phyloP scores from a whole-genome alignment of 352 stramenopile genomes.

The Globisporangium solare region DNA sequence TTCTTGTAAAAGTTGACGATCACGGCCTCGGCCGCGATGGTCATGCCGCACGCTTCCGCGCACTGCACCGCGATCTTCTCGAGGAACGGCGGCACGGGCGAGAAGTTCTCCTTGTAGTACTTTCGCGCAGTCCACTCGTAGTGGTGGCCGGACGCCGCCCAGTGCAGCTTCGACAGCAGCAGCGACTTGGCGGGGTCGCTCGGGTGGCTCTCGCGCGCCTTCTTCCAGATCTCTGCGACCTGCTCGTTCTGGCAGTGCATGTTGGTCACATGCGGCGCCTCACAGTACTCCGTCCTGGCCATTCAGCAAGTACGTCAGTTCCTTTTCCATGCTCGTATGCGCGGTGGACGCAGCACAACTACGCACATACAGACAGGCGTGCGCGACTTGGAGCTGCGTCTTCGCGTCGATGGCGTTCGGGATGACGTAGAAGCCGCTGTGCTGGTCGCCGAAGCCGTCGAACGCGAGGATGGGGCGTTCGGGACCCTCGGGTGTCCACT shows the following conservation, averaged over 20 bases:
- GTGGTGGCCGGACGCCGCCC: slow-evolving; percentile 67
- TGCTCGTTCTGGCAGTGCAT: slow-evolving; percentile 64
- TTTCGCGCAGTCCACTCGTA: slow-evolving; percentile 80
- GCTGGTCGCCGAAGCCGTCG: slow-evolving; percentile 31
- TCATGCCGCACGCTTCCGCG: slow-evolving; percentile 50
- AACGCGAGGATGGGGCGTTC: slow-evolving; percentile 47
- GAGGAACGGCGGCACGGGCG: slow-evolving; percentile 41
- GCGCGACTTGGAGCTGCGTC: slow-evolving; percentile 51
- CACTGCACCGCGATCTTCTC: slow-evolving; percentile 32
- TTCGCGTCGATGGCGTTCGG: slow-evolving; percentile 41
- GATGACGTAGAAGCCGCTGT: slow-evolving; percentile 68
- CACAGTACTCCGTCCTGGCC: slow-evolving; percentile 59
- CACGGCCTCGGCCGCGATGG: slow-evolving; percentile 53
- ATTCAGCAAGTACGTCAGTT: too few species aligned
- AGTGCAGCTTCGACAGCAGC: slow-evolving; percentile 62
- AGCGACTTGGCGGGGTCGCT: slow-evolving; percentile 32
- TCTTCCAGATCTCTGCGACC: slow-evolving; percentile 44
- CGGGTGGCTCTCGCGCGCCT: slow-evolving; percentile 31
- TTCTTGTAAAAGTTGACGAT: slow-evolving; percentile 86
- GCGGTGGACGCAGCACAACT: slow-evolving; percentile 4
- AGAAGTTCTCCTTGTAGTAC: slow-evolving; percentile 57
- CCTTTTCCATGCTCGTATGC: background rate
- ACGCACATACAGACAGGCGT: slow-evolving; percentile 47
- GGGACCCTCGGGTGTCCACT: slow-evolving; percentile 14
- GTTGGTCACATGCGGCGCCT: slow-evolving; percentile 74